Conservation (phyloP, 2,329 filamentous ascomycete genomes). For the Pseudogymnoascus sp. region DNA sequence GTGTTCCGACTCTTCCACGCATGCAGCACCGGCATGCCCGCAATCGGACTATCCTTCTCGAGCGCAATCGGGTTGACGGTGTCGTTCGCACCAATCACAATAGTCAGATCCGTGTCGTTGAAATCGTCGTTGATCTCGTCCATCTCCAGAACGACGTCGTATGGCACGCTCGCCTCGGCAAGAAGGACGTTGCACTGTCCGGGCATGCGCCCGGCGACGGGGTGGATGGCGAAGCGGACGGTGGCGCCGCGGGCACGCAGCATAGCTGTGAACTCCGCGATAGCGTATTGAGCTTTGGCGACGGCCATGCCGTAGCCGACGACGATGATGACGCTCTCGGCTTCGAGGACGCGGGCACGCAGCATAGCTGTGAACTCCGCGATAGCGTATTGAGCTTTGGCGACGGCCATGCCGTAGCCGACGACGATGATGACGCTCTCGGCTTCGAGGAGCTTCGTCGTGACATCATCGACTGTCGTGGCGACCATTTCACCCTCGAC, state of each 20-base stretch:
- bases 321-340: constrained; percentile 76
- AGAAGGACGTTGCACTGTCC: constrained; percentile 88
- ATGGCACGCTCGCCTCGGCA: constrained; percentile 79
- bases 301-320: constrained; percentile 94
- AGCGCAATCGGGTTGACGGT: constrained; percentile 87
- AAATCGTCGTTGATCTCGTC: constrained; percentile 96
- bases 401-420: constrained; percentile 90
- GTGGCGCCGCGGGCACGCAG: constrained; percentile 69
- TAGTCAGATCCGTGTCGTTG: constrained; percentile 71
- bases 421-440: constrained; percentile 82
- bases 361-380: constrained; percentile 71
- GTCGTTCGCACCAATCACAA: constrained; percentile 88
- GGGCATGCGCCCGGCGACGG: constrained; percentile 85
- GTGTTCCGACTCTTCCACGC: constrained; percentile 93
- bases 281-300: constrained; percentile 85
- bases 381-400: constrained; percentile 87
- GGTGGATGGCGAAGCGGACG: constrained; percentile 84
- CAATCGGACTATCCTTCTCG: constrained; percentile 75
- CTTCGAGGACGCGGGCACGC: constrained; percentile 62
- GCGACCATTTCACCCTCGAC: constrained; percentile 74
- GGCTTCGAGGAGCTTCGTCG: constrained; percentile 65
- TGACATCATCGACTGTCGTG: constrained; percentile 72
- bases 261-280: constrained; percentile 70
- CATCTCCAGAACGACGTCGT: constrained; percentile 88
- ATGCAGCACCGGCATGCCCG: constrained; percentile 86